phyloP scores from a whole-genome alignment of 371 early-diverging fungal genomes.

The Circinella minor region DNA sequence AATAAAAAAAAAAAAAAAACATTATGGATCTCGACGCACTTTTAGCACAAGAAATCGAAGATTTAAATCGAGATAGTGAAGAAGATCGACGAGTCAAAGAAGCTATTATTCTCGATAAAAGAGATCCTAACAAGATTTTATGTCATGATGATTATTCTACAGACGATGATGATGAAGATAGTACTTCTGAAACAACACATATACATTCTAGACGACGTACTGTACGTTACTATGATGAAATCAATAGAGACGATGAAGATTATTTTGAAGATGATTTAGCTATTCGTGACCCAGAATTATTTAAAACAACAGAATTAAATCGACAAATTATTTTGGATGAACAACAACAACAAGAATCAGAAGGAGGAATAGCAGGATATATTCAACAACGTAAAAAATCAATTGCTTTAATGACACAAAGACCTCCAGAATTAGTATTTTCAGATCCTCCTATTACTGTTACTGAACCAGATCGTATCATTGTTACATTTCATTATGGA shows the following conservation, averaged over 20 bases:
- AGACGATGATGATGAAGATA: constrained; percentile 19
- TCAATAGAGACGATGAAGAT: constrained; percentile 37
- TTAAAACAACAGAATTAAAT: constrained; percentile 50
- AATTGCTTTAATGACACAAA: constrained; percentile 5
- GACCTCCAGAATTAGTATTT: constrained; percentile 41
- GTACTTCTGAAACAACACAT: constrained; percentile 17
- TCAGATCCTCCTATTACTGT: constrained; percentile 42
- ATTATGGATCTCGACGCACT: constrained; percentile 35
- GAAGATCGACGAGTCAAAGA: constrained; percentile 48
- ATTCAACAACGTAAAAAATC: constrained; percentile 23
- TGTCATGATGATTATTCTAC: constrained; percentile 27
- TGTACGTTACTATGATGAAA: constrained; percentile 20
- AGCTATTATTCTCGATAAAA: constrained; percentile 48
- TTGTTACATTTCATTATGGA: constrained; percentile 47
- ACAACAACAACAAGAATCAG: background rate
- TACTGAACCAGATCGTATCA: constrained; percentile 37
- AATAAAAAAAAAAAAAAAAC: background rate
- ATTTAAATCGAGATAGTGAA: constrained; percentile 47
- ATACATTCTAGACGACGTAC: constrained; percentile 3
- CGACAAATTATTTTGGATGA: constrained; percentile 43
- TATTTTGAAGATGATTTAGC: constrained; percentile 52
- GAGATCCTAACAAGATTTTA: constrained; percentile 50
- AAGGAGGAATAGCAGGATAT: background rate
- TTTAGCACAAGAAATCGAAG: constrained; percentile 48
- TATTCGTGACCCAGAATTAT: constrained; percentile 57